A percentile compares a stretch with the other conserved stretches of the same genome.
phyloP scores from a whole-genome alignment of 2,329 filamentous ascomycete genomes.

The Ascochyta clinopodiicola region DNA sequence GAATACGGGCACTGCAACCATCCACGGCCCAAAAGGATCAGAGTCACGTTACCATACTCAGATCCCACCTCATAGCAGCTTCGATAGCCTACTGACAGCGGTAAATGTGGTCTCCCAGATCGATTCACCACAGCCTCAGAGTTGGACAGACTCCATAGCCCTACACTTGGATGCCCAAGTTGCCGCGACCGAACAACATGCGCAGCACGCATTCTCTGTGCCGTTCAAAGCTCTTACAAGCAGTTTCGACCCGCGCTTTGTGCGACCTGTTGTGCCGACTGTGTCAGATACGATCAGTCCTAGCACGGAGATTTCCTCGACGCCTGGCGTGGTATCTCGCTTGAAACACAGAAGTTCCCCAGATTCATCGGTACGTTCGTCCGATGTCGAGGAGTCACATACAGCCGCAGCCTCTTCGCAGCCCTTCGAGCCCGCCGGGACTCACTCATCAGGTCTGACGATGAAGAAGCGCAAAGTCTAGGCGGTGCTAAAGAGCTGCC shows the following conservation, averaged over 20 bases:
- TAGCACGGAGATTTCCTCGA: no score
- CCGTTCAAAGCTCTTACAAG: background rate
- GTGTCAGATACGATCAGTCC: background rate
- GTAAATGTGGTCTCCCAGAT: slow-evolving; percentile 33
- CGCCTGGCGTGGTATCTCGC: background rate
- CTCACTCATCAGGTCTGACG: background rate
- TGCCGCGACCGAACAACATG: slow-evolving; percentile 19
- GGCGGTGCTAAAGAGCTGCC: background rate
- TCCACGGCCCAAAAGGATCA: background rate
- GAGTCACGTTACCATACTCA: slow-evolving; percentile 6
- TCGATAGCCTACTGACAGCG: slow-evolving; percentile 34
- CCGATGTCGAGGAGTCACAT: background rate
- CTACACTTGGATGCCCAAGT: slow-evolving; percentile 31
- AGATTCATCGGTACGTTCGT: background rate
- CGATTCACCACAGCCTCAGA: slow-evolving; percentile 33
- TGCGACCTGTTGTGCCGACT: background rate
- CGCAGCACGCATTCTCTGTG: slow-evolving; percentile 8
- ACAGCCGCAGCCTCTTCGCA: background rate
- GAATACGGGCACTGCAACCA: background rate
- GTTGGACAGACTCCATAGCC: slow-evolving; percentile 32
- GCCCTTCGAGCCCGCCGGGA: background rate
- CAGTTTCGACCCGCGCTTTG: background rate
- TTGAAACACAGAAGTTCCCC: background rate
- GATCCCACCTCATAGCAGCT: slow-evolving; percentile 17
- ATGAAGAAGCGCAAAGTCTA: slow-evolving; percentile 10